Evolutionary conservation across 805 yeast genomes (phyloP), one percentile per base, ranked within the genome.

Genomic region (Candida krabiensis): DNA sequence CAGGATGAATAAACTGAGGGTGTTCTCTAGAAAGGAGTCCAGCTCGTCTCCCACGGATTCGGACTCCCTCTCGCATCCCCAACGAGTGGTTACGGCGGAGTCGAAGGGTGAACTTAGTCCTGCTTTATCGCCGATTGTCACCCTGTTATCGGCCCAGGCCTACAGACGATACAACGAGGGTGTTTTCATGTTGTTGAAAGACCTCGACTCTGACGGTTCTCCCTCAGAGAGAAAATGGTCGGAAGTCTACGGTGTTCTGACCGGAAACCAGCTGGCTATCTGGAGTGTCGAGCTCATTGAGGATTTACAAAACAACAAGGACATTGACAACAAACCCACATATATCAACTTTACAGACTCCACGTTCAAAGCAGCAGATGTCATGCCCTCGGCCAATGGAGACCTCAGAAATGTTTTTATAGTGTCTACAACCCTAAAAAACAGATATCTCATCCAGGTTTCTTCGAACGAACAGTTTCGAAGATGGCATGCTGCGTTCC

Each of bases 281-380:
- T 93, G 98, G 97, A 89, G 89, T 57, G 87, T 88, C 3, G 79
- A 78, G 28, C 72, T 72, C 40, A 58, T 86, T 40, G 78, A 82
- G 11, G 71, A 69, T 43, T 72, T 73, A 45, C 66, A 69, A 39
- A 65, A 73, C 38, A 48, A 55, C 27, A 49, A 63, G 0, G 42
- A 39, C 6, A 33, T 44, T 8, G 50, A 50, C 26, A 56, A 52
- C 30, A 64, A 67, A 37, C 96, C 98, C 11, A 78, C 80, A 37
- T 93, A 91, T 63, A 76, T 93, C 56, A 93, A 93, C 64, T 81
- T 93, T 55, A 80, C 96, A 2, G 99, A 93, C 61, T 86, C 97
- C 2, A 79, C 82, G 13, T 82, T 88, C 63, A 85, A 83, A 58
- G 81, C 93, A 9, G 75, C 85, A 53, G 73, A 73, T 36, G 58